Base-by-base conservation (phyloP, 108 stramenopile genomes). In the Fragilariopsis cylindrus region DNA sequence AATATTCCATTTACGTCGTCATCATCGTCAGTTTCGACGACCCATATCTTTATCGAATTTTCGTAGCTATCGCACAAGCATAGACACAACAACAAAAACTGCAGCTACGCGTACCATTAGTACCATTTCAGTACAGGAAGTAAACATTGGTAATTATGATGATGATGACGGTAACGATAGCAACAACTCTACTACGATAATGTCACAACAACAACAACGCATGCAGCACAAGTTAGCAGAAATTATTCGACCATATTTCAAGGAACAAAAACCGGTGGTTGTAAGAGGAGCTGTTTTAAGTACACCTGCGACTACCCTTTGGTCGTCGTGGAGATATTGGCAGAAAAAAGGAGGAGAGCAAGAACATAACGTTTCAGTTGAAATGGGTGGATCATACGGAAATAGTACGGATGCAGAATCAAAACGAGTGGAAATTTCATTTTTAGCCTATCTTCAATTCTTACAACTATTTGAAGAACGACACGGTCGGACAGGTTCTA, bases 371-470 rank as follows among this genome's bases (percentile, higher is more conserved):
- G 81, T 76, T 4, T 68, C 83, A 9, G 85, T 94, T 9, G 92
- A 94, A 70, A 74, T 91, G 11, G 92, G 92, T 16, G 79, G 81
- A 73, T 83, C 75, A 48, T 84, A 87, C 66, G 70, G 73, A 60
- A 76, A 41, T 21, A 30, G 30, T 30, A 30, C 30, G 30, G 30
- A 30, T 30, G 42, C 58, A 45, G 48, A 70, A 56, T 78, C 64
- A 57, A 77, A 82, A 58, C 70, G 60, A 48, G 76, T 67, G 48
- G 85, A 82, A 52, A 76, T 78, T 81, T 67, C 81, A 1, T 73
- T 91, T 69, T 82, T 72, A 62, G 87, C 79, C 9, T 94, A 89
- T 67, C 57, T 94, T 47, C 76, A 88, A 30, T 94, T 91, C 72
- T 66, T 94, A 66, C 57, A 69, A 54, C 40, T 82, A 7, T 88